Conservation (phyloP, 148 eudicot genomes). For the Rhododendron williamsianum region DNA sequence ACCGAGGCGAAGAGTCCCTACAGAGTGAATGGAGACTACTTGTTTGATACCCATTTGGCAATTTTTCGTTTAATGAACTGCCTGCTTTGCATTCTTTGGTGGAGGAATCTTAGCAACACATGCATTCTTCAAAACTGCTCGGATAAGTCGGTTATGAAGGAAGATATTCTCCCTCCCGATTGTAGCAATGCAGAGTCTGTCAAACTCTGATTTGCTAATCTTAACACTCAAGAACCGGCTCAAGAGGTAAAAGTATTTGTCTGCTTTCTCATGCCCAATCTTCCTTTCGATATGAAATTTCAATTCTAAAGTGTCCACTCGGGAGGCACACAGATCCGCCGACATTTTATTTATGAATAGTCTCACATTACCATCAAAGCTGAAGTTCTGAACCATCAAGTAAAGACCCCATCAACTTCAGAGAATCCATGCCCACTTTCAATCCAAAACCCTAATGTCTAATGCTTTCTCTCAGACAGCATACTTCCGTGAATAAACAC, state of each 20-base stretch:
- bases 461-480: neutral
- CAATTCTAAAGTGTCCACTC: conserved; percentile 32
- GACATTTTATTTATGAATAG: conserved; percentile 28
- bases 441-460: conserved; percentile 24
- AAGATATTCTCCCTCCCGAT: conserved; percentile 63
- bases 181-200: conserved; percentile 41
- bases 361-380: neutral
- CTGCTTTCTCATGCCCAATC: conserved; percentile 54
- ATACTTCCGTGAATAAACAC: neutral
- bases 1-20: conserved; percentile 43
- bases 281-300: conserved; percentile 47
- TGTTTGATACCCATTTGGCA: conserved; percentile 51
- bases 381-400: neutral
- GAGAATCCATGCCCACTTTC: conserved; percentile 5
- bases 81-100: conserved; percentile 23
- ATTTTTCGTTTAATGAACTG: conserved; percentile 28
- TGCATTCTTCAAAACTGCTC: conserved; percentile 60
- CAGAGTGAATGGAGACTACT: conserved; percentile 50
- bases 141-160: conserved; percentile 64
- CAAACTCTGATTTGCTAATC: conserved; percentile 53
- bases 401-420: conserved; percentile 9
- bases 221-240: conserved; percentile 35
- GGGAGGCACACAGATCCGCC: conserved; percentile 41
- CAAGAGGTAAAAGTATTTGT: conserved; percentile 52
- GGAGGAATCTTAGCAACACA: conserved; percentile 49